Percentiles rank a stretch among this genome's conserved stretches.
Evolutionary conservation across 2,329 filamentous ascomycete species (phyloP).

Genomic region (Atkinsonella texensis): DNA sequence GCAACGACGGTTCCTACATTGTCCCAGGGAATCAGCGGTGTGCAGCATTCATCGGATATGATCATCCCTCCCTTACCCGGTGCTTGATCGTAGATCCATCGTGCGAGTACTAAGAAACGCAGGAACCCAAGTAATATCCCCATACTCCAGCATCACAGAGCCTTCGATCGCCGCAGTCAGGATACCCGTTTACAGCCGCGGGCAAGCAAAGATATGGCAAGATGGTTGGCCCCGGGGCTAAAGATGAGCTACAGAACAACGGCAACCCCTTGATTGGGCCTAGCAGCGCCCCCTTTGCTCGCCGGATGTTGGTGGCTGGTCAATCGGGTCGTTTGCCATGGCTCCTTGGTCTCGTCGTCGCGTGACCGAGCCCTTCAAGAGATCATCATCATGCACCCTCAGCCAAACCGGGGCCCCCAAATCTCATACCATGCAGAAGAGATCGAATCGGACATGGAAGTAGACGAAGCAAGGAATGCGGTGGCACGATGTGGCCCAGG

Average conservation of each 20-base stretch:
- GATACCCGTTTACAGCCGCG: no score
- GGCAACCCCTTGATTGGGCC: not conserved
- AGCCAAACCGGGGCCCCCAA: not conserved
- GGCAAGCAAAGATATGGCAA: not conserved
- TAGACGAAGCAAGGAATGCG: not conserved
- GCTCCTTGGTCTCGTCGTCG: not conserved
- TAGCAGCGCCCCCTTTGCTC: not conserved
- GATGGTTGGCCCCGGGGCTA: not conserved
- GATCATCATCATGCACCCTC: not conserved
- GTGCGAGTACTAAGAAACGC: no score
- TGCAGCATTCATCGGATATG: not conserved
- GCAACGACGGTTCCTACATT: not conserved
- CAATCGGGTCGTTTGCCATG: constrained; percentile 2
- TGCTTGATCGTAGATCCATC: no score
- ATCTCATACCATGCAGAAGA: not conserved
- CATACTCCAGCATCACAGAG: no score
- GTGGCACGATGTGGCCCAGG: not conserved
- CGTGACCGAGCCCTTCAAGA: not conserved
- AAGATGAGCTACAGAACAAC: not conserved
- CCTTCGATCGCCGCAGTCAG: no score
- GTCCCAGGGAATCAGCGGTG: not conserved
- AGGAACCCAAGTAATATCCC: no score
- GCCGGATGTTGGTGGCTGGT: not conserved
- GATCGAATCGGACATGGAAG: not conserved
- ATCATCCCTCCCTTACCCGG: no score